Evolutionary conservation across 2,329 filamentous ascomycete species (phyloP), one percentile per base, ranked within the genome.

Genomic region (Colletotrichum tropicicola): DNA sequence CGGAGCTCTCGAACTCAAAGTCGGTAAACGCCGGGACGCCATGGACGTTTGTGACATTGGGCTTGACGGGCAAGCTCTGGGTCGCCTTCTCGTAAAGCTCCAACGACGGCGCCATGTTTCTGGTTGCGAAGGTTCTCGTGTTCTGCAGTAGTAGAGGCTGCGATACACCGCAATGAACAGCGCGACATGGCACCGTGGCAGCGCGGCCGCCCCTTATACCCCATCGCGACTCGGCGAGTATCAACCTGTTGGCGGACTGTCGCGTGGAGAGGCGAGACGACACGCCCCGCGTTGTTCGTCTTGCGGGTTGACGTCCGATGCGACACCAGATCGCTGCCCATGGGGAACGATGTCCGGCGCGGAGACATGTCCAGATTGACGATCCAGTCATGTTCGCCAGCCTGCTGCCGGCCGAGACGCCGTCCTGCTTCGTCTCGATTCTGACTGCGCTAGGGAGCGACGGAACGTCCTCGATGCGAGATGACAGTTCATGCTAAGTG

Each of bases 21-120:
- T 53, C 35, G 0, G 54, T 39, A 6, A 64, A 32, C 10, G 60
- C 54, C 0, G 60, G 54, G 6, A 64, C 47, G 30, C 60, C 60
- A 17, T 64, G 53, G 17, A 37, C 17, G 2, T 54, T 53, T 19
- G 47, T 59, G 37, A 47, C 49, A 12, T 59, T 52, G 13, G 54
- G 60, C 60, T 64, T 64, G 21, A 64, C 54, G 0, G 54, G 60
- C 23, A 64, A 27, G 19, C 41, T 35, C 39, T 64, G 17, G 3
- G 60, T 58, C 12, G 60, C 54, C 32, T 64, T 64, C 21, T 59
- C 60, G 48, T 64, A 64, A 15, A 54, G 47, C 44, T 64, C 54
- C 48, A 64, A 19, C 21, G 60, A 64, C 30, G 60, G 60, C 23
- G 60, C 60, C 60, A 64, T 64, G 9, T n/a, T 64, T 39, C 15